These are phyloP conservation scores for Saccharomycopsis guyanensis DNA, from an alignment of 805 yeast genomes.

Conservation along the genomic window DNA sequence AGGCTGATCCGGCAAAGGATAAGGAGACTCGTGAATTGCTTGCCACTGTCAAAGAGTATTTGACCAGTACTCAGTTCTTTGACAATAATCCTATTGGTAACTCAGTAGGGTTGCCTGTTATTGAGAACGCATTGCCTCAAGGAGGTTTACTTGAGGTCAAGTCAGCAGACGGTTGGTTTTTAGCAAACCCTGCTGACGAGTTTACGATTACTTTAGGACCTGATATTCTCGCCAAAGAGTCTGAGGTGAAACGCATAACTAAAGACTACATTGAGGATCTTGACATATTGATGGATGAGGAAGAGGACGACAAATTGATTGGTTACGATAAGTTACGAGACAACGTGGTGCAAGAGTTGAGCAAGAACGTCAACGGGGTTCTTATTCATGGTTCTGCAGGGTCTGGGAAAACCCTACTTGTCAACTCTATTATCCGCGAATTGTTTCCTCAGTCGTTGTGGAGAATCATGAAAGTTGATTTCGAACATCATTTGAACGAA, in stretches of 20 bases:
- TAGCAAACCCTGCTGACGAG: constrained; percentile 30
- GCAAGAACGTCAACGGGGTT: constrained; percentile 44
- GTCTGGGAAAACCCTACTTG: constrained; percentile 65
- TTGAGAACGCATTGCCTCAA: constrained; percentile 36
- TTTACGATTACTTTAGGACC: constrained; percentile 42
- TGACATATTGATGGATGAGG: background rate
- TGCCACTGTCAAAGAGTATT: background rate
- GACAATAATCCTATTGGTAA: constrained; percentile 39
- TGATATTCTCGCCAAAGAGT: constrained; percentile 37
- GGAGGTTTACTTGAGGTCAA: constrained; percentile 57
- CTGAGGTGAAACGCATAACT: constrained; percentile 23
- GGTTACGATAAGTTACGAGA: constrained; percentile 47
- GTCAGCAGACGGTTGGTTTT: constrained; percentile 40
- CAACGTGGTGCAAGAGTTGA: constrained; percentile 33
- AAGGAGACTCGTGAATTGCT: constrained; percentile 8
- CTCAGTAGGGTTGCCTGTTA: constrained; percentile 42
- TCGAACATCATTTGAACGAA: constrained; percentile 53
- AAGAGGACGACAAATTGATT: constrained; percentile 31
- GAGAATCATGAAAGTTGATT: constrained; percentile 40
- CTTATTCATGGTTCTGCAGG: constrained; percentile 72
- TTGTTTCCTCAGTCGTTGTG: constrained; percentile 36
- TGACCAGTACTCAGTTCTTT: constrained; percentile 15
- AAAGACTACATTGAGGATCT: constrained; percentile 10
- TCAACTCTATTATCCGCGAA: constrained; percentile 34
- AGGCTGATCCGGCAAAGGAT: background rate